Percentiles rank a stretch among this genome's conserved stretches.
Conservation (phyloP, 345 rosid species). For the Sonneratia caseolaris region DNA sequence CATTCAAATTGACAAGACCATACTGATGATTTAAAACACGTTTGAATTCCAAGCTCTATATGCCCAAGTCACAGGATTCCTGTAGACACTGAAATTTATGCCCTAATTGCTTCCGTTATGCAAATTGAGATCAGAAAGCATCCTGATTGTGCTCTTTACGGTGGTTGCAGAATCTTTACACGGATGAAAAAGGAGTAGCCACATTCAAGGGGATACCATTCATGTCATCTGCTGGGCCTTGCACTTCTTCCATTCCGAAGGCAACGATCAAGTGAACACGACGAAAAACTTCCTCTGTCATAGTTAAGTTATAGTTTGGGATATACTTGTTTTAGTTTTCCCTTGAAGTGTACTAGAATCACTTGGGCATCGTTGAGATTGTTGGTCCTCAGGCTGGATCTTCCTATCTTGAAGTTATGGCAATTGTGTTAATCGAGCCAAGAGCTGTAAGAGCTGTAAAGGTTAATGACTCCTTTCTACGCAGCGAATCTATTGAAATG, state of each 20-base stretch:
- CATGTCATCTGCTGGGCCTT: conserved; percentile 86
- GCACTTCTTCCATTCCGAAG: conserved; percentile 65
- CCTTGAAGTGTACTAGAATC: no score
- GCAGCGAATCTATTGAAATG: no score
- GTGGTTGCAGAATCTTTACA: conserved; percentile 63
- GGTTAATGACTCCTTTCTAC: no score
- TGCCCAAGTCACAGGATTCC: neutral
- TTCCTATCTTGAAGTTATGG: no score
- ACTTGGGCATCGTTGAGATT: no score
- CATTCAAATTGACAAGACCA: neutral
- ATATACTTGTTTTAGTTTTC: neutral
- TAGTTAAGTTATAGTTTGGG: neutral
- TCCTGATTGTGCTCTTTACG: conserved; percentile 1
- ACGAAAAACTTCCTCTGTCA: neutral
- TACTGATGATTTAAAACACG: neutral
- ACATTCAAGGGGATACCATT: conserved; percentile 85
- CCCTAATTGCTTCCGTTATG: neutral
- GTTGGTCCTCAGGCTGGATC: no score
- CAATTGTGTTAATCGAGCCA: no score
- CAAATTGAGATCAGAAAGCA: neutral
- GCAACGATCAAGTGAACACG: conserved; percentile 58
- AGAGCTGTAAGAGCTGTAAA: no score
- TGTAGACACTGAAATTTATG: neutral
- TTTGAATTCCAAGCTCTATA: no score
- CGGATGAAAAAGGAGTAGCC: conserved; percentile 87